Conservation (phyloP, 2,329 filamentous ascomycete species). For the Atkinsonella texensis region DNA sequence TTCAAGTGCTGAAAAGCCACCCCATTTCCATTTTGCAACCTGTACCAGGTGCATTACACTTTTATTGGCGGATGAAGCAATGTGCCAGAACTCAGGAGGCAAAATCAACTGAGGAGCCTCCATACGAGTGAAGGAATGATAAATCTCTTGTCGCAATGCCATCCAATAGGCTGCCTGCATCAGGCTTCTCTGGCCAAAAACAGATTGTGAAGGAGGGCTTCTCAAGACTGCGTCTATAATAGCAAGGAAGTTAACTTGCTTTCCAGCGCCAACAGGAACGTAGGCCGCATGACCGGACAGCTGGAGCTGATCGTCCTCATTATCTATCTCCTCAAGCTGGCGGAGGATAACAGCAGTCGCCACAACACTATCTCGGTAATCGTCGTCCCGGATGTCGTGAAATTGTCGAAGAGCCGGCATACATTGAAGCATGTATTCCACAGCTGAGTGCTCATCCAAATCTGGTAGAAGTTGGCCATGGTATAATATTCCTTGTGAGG, state of each 20-base stretch:
- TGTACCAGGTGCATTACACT: conserved; percentile 29
- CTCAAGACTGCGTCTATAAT: conserved; percentile 28
- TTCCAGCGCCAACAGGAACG: background rate
- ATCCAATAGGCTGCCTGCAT: conserved; percentile 31
- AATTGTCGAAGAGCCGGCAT: conserved; percentile 27
- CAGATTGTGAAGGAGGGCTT: conserved; percentile 23
- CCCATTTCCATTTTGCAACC: conserved; percentile 29
- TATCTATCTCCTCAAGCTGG: conserved; percentile 29
- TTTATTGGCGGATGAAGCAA: conserved; percentile 25
- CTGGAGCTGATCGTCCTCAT: conserved; percentile 18
- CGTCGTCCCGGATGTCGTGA: conserved; percentile 24
- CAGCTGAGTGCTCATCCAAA: conserved; percentile 24
- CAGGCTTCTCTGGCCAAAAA: conserved; percentile 23
- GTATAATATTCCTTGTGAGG: conserved; percentile 22
- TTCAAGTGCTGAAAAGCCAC: conserved; percentile 21
- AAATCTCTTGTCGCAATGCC: conserved; percentile 28
- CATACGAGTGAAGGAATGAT: conserved; percentile 26
- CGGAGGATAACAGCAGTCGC: conserved; percentile 28
- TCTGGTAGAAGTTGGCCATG: conserved; percentile 24
- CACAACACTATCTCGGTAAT: conserved; percentile 27
- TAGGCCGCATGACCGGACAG: background rate
- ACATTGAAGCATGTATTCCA: conserved; percentile 28
- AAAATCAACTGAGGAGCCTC: conserved; percentile 26
- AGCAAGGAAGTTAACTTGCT: conserved; percentile 26
- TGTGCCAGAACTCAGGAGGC: conserved; percentile 21